Evolutionary conservation across 139 green algal genomes (phyloP), one percentile per base, ranked within the genome.

Genomic region (Monoraphidium neglectum): DNA sequence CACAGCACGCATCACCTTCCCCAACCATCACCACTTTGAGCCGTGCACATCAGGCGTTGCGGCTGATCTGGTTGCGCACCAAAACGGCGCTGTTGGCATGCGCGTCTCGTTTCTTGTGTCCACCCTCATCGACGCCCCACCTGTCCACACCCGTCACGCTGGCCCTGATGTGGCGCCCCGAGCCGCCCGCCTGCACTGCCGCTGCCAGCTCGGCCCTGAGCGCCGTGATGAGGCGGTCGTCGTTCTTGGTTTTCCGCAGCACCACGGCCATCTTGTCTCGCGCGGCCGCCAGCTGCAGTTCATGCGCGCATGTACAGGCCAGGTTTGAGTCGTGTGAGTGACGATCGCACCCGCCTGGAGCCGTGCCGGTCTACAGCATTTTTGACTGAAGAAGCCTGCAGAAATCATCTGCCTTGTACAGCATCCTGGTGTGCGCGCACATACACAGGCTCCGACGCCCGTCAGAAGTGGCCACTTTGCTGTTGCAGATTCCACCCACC

Each of bases 221-320:
- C 18, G 87, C 87, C 32, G 75, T 56, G 28, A 94, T 90, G 21
- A 94, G 84, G 56, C 75, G 78, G 81, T 91, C 86, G 70, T 94
- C 89, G 57, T 83, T 94, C 6, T 70, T 33, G 15, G 78, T 87
- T 75, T 94, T 94, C 16, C 84, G 76, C 60, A 94, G 75, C 28
- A 92, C 74, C 16, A 93, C 77, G 18, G 69, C 56, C 33, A 92
- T 70, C 81, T 90, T 92, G 8, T 82, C 62, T 49, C 79, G 86
- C 40, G 89, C 26, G 57, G 47, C 54, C 26, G 70, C 67, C 38
- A 87, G 67, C 82, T 90, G 81, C 40, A 16, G 28, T n/a, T n/a
- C n/a, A n/a, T n/a, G n/a, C n/a, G n/a, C n/a, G n/a, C n/a, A n/a
- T n/a, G n/a, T n/a, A n/a, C n/a, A n/a, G n/a, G n/a, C n/a, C n/a